phyloP scores from a whole-genome alignment of 257 asterid species.

The Eucommia ulmoides region DNA sequence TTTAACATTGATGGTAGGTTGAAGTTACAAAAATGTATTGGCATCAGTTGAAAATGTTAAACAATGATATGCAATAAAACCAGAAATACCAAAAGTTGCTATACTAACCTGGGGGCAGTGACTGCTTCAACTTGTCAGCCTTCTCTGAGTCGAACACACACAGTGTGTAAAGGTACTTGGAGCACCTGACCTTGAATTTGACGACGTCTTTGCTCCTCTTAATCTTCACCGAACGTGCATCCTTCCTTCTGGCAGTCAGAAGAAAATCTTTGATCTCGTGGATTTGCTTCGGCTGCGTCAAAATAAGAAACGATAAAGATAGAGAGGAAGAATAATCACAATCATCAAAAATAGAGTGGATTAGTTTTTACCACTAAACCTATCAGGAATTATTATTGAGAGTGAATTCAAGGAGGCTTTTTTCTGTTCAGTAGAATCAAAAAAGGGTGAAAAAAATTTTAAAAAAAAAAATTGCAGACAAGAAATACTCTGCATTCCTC shows the following conservation, averaged over 20 bases:
- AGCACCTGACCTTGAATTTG: constrained; percentile 26
- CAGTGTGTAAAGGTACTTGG: constrained; percentile 23
- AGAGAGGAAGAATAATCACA: too few relatives aligned
- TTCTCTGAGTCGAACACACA: constrained; percentile 22
- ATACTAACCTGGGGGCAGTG: constrained; percentile 27
- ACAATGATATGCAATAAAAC: too few relatives aligned
- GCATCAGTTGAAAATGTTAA: not conserved
- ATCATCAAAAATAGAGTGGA: too few relatives aligned
- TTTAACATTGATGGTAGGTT: not conserved
- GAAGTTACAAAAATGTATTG: not conserved
- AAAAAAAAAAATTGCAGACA: too few relatives aligned
- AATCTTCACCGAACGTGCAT: constrained; percentile 22
- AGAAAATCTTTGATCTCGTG: constrained; percentile 27
- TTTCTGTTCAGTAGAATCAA: too few relatives aligned
- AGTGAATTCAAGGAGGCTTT: too few relatives aligned
- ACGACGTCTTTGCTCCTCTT: constrained; percentile 26
- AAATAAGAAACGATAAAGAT: not conserved
- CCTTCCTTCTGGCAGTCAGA: constrained; percentile 26
- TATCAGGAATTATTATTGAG: too few relatives aligned
- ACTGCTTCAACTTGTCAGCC: constrained; percentile 31
- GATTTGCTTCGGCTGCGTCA: constrained; percentile 18
- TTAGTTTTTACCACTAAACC: too few relatives aligned
- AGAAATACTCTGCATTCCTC: too few relatives aligned
- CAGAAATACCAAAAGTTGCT: too few relatives aligned
- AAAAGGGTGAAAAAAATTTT: too few relatives aligned